Base-by-base conservation (phyloP, 2,329 filamentous ascomycete genomes). In the Curvularia verruculosa region DNA sequence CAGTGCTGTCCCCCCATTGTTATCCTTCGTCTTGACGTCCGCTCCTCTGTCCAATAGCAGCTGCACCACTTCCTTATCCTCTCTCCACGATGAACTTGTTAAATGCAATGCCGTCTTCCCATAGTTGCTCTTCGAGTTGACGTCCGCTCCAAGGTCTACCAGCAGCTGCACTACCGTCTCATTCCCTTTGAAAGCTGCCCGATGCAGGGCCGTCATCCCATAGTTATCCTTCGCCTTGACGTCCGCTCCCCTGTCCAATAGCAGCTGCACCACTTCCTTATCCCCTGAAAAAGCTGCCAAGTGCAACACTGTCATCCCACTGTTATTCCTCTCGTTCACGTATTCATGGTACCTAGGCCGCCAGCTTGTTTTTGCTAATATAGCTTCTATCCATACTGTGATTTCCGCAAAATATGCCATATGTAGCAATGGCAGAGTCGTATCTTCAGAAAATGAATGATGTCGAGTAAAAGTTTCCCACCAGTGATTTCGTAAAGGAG, bases 361-460 rank as follows among this genome's bases (percentile, higher is more conserved):
- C 41, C 41, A 29, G 8, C 28, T 34, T 6, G 5, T 36, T 23
- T 23, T 18, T 6, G 18, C 28, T 10, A 47, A 12, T 34, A 36
- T 13, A 1, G 24, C 34, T 31, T 49, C 47, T 49, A 49, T 10
- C 47, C 7, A 59, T 69, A 64, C 40, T 28, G 19, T 23, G n/a
- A 15, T 52, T 18, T 34, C 44, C 12, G 52, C 2, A 9, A 9
- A 13, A 9, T 36, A 49, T 10, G 47, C 47, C 10, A 49, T 49
- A 41, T 49, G 23, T 15, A 49, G 36, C 12, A 29, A 40, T 23
- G 36, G 7, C 19, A 15, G 47, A 21, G n/a, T 2, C 23, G 3
- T 37, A n/a, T 18, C 6, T 9, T 13, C 37, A 10, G n/a, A 26
- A 26, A 5, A 23, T 49, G n/a, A n/a, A n/a, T n/a, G n/a, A n/a